Percentiles rank a stretch among this genome's conserved stretches.
Conservation (phyloP, 345 rosid species). For the Anastatica hierochuntica region DNA sequence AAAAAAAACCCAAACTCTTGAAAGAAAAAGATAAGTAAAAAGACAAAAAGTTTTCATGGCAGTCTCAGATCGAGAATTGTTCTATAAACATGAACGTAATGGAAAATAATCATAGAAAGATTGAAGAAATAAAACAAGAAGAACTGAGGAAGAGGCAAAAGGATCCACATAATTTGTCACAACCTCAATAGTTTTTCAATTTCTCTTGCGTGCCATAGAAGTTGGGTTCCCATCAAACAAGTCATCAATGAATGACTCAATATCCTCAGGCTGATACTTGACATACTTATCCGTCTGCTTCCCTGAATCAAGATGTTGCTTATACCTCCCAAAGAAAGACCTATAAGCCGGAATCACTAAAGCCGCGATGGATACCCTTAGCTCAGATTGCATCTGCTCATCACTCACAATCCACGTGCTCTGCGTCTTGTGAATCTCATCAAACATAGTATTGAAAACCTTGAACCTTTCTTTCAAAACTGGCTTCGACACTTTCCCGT, state of each 20-base stretch:
- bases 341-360: slow-evolving; percentile 83
- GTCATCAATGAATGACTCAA: slow-evolving; percentile 57
- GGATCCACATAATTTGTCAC: not conserved
- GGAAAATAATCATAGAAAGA: slow-evolving; percentile 7
- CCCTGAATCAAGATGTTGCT: slow-evolving; percentile 50
- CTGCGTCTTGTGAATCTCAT: slow-evolving; percentile 82
- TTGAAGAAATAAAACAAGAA: not conserved
- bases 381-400: slow-evolving; percentile 85
- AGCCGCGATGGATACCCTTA: slow-evolving; percentile 65
- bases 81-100: slow-evolving; percentile 20
- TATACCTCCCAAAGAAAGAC: slow-evolving; percentile 65
- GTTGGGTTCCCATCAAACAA: slow-evolving; percentile 66
- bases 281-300: slow-evolving; percentile 66
- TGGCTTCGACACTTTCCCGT: slow-evolving; percentile 56
- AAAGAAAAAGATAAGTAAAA: not conserved
- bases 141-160: no score
- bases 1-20: not conserved
- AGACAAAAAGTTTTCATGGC: slow-evolving; percentile 12
- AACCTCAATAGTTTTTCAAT: slow-evolving; percentile 6
- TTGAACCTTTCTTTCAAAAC: slow-evolving; percentile 74
- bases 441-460: slow-evolving; percentile 63
- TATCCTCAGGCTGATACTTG: slow-evolving; percentile 82
- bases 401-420: slow-evolving; percentile 82
- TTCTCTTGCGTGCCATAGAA: slow-evolving; percentile 41
- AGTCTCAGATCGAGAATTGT: slow-evolving; percentile 15